phyloP scores from a whole-genome alignment of 176 grass and related monocot genomes.

The Oryza longistaminata region DNA sequence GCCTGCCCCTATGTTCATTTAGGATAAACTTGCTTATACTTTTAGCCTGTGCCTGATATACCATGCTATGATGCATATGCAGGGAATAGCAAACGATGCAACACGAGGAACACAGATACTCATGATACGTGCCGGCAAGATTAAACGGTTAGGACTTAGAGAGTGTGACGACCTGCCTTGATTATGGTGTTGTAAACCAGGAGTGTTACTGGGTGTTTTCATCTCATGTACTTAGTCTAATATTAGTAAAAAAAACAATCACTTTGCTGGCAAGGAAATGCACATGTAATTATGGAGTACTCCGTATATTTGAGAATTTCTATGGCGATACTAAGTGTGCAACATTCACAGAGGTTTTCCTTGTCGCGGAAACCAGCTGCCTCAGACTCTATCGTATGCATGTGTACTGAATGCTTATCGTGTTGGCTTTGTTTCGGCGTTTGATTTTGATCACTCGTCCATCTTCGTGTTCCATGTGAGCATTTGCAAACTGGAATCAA shows the following conservation, averaged over 20 bases:
- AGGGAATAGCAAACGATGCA: not conserved
- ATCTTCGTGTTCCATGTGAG: not conserved
- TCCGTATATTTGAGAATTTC: not conserved
- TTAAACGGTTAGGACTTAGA: not conserved
- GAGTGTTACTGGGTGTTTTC: not conserved
- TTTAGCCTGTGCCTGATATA: slow-evolving; percentile 6
- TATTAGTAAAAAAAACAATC: slow-evolving; percentile 19
- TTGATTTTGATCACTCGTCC: not conserved
- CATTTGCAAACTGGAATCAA: not conserved
- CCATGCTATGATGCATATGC: not conserved
- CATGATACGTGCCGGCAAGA: not conserved
- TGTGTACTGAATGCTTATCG: not conserved
- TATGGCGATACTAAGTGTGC: not conserved
- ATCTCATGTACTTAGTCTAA: not conserved
- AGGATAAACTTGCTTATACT: no score
- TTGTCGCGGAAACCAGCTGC: not conserved
- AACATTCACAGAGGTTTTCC: slow-evolving; percentile 13
- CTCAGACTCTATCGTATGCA: not conserved
- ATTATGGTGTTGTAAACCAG: slow-evolving; percentile 1
- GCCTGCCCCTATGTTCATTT: no score
- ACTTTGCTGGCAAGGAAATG: slow-evolving; percentile 1
- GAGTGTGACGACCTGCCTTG: not conserved
- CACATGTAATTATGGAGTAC: slow-evolving; percentile 30
- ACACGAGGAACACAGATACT: not conserved
- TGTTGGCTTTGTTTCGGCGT: not conserved